Percentiles rank a stretch among this genome's conserved stretches.
phyloP scores from a whole-genome alignment of 1,139 yeast species.

The Taiozyma sp. region DNA sequence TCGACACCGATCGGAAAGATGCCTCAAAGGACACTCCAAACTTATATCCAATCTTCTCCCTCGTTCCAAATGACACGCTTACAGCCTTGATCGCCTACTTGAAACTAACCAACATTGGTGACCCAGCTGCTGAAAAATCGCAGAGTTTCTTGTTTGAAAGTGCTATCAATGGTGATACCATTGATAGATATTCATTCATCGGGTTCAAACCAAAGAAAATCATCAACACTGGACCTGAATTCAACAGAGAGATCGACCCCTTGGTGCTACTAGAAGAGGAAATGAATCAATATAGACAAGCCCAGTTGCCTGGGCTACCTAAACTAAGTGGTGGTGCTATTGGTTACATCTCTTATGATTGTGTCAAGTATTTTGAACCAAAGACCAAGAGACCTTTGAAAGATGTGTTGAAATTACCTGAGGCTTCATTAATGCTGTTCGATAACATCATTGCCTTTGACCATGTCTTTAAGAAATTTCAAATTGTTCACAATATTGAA shows the following conservation, averaged over 20 bases:
- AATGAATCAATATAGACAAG: slow-evolving; percentile 58
- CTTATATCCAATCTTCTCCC: slow-evolving; percentile 76
- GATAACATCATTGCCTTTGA: slow-evolving; percentile 90
- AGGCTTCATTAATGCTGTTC: slow-evolving; percentile 86
- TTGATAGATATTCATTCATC: slow-evolving; percentile 86
- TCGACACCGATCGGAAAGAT: slow-evolving; percentile 34
- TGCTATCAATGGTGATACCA: slow-evolving; percentile 83
- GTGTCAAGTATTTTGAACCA: slow-evolving; percentile 95
- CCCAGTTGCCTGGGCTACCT: slow-evolving; percentile 78
- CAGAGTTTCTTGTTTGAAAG: slow-evolving; percentile 85
- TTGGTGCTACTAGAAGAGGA: slow-evolving; percentile 69
- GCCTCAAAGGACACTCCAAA: slow-evolving; percentile 37
- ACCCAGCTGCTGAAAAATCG: slow-evolving; percentile 38
- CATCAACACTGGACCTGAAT: slow-evolving; percentile 69
- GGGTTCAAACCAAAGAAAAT: slow-evolving; percentile 82
- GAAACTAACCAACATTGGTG: slow-evolving; percentile 71
- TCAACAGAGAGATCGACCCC: slow-evolving; percentile 68
- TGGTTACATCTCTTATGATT: slow-evolving; percentile 93
- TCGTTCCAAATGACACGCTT: slow-evolving; percentile 68
- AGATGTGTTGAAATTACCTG: slow-evolving; percentile 83
- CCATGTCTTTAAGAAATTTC: slow-evolving; percentile 89
- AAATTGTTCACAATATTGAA: slow-evolving; percentile 76
- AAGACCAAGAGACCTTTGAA: slow-evolving; percentile 69
- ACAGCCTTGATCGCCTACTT: slow-evolving; percentile 91
- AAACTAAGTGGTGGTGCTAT: slow-evolving; percentile 92